Evolutionary conservation across 1,284 basidiomycete genomes (phyloP).

Genomic region (Trametes versicolor): DNA sequence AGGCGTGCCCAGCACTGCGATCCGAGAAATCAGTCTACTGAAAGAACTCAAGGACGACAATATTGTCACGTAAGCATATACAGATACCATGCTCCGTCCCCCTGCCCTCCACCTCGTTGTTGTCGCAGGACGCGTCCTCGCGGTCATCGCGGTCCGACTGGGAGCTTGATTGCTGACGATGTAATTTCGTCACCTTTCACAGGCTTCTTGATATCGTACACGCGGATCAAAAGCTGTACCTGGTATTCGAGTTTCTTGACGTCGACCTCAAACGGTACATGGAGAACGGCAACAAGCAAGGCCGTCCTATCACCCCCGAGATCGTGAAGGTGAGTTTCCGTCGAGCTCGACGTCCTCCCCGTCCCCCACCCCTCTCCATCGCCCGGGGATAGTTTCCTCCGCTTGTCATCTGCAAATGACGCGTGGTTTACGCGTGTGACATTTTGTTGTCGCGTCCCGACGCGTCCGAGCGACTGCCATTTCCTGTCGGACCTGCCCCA

Average conservation of each 20-base stretch:
- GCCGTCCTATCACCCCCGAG: conserved; percentile 77
- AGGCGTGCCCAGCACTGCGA: conserved; percentile 97
- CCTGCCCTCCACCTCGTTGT: conserved; percentile 23
- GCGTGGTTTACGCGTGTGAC: conserved; percentile 41
- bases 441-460: conserved; percentile 39
- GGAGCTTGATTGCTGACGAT: conserved; percentile 23
- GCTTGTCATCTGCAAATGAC: conserved; percentile 18
- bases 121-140: conserved; percentile 19
- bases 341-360: conserved; percentile 2
- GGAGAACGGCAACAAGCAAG: conserved; percentile 82
- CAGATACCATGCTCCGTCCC: conserved; percentile 2
- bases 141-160: conserved; percentile 14
- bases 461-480: conserved; percentile 37
- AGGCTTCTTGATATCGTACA: conserved; percentile 97
- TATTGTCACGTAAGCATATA: conserved; percentile 81
- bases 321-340: conserved; percentile 83
- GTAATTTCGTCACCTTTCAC: conserved; percentile 25
- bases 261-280: conserved; percentile 97
- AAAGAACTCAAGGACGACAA: conserved; percentile 98
- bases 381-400: background rate
- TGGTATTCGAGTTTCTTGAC: conserved; percentile 97
- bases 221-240: conserved; percentile 95
- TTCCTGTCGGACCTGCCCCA: conserved; percentile 19
- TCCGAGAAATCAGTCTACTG: conserved; percentile 95
- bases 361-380: too few relatives aligned